Evolutionary conservation across 345 rosid genomes (phyloP), one percentile per base, ranked within the genome.

Genomic region (Conringia planisiliqua): DNA sequence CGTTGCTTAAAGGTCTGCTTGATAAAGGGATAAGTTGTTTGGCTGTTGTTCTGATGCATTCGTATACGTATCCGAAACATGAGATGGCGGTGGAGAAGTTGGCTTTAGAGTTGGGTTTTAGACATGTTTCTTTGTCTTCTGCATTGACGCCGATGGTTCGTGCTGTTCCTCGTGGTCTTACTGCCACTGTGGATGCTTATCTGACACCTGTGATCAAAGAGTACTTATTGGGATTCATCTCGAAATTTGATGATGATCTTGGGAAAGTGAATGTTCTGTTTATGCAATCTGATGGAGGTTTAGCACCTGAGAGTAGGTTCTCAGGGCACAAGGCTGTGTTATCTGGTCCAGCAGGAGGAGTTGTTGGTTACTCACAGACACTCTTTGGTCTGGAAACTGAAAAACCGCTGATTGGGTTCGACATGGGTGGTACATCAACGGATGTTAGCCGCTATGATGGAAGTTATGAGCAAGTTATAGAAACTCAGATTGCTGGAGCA

Each of bases 311-410:
- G 76, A 89, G 83, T 81, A 85, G 90, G 73, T 95, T 95, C 81
- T 95, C 97, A 17, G 99, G 99, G 30, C 99, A 92, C 79, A 92
- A 92, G 81, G 99, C 99, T 42, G 94, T 95, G 62, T 83, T 95
- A 40, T 92, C 99, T 0, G 99, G 99, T 61, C 99, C 99, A 57
- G 97, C 99, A 10, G 99, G 99, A 24, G 99, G 99, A 29, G 99
- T 95, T 77, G 97, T 92, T 74, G 99, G 99, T 78, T 95, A 91
- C 82, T 90, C 97, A 0, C 96, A 89, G 78, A 89, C 97, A 12
- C 93, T 95, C 22, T 95, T 87, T 71, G 88, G 92, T 68, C 90
- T 88, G 60, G 97, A 95, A 84, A 92, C 97, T 16, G 92, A 87
- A 64, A 90, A 92, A 80, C 96, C 97, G 10, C 89, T 92, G 46